Evolutionary conservation across 2,329 filamentous ascomycete species (phyloP), one percentile per base, ranked within the genome.

Genomic region (Teratosphaeria pseudoeucalypti): DNA sequence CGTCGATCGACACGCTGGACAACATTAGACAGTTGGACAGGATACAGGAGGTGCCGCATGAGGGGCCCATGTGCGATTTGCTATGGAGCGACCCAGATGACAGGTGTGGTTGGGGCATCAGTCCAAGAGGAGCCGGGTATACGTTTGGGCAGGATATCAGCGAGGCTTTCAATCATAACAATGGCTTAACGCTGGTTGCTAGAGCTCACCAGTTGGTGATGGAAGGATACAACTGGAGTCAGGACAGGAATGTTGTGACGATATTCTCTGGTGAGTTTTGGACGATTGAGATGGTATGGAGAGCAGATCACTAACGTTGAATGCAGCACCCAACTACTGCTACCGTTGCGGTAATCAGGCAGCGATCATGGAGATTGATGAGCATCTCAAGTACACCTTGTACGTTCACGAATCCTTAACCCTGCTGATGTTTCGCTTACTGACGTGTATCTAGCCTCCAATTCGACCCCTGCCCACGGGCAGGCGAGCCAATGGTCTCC

Each of bases 291-390:
- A 39, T 19, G 37, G 34, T 16, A 32, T 57, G 23, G n/a, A 23
- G 27, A 14, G 9, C 39, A 16, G 26, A 16, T 55, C 19, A n/a
- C 57, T 56, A 65, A 76, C 64, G 27, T 49, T 47, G 47, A 32
- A n/a, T 37, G 11, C 62, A 81, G 79, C 79, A 66, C 78, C 78
- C 47, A 81, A 82, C 67, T 99, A 99, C 82, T 99, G 92, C 81
- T 97, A 99, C 82, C 85, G 94, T 75, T 99, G 94, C 73, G 94
- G 94, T 73, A 99, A 99, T 78, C 94, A 97, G 78, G 94, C 94
- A 60, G 94, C 94, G n/a, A 97, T 99, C 75, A 99, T 99, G 94
- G 94, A 97, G 78, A 99, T 99, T 76, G 94, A 97, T 67, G 94
- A 99, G 79, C 92, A 97, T 76, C 80, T 99, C 73, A 97, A 99